Base-by-base conservation (phyloP, 306 rosid species). In the Vigna hirtella region DNA sequence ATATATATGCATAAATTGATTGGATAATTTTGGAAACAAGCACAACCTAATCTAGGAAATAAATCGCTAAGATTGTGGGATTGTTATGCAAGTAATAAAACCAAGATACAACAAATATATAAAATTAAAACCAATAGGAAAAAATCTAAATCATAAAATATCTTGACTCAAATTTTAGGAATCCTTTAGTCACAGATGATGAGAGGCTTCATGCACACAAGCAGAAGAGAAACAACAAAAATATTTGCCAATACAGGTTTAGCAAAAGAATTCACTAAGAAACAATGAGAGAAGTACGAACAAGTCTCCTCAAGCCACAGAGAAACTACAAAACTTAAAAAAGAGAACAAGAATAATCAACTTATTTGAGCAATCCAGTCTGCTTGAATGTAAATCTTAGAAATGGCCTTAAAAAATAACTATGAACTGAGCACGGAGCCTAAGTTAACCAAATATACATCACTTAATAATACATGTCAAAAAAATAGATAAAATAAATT, bases 371-470 rank as follows among this genome's bases (percentile, higher is more conserved):
- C 22, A 63, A 62, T 38, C 81, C 3, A 53, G 13, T 72, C 32
- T 49, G 9, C 30, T 66, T 45, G 70, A 16, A 24, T 34, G 64
- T 32, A 74, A 30, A 24, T 14, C 43, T 68, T 45, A 45, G 56
- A 64, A 45, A 38, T 22, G 18, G 36, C 64, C 76, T 45, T 56
- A 58, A 20, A 66, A 73, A 68, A 47, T 34, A 56, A 43, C 50
- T 63, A 65, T 24, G 34, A 32, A 40, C 49, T n/a, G 30, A 74
- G 56, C 66, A 59, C 12, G 36, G 40, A 32, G 53, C 28, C 18
- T 58, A 68, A 34, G 40, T 59, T 55, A 11, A 24, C 80, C 70
- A 74, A 26, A 74, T 66, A 74, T 51, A 65, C 36, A 51, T 73
- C 70, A 66, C 66, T 62, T 32, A 24, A 48, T 63, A 77, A 69